A percentile compares a stretch with the other conserved stretches of the same genome.
phyloP scores from a whole-genome alignment of 139 green algal species.

The Chlorella sorokiniana region DNA sequence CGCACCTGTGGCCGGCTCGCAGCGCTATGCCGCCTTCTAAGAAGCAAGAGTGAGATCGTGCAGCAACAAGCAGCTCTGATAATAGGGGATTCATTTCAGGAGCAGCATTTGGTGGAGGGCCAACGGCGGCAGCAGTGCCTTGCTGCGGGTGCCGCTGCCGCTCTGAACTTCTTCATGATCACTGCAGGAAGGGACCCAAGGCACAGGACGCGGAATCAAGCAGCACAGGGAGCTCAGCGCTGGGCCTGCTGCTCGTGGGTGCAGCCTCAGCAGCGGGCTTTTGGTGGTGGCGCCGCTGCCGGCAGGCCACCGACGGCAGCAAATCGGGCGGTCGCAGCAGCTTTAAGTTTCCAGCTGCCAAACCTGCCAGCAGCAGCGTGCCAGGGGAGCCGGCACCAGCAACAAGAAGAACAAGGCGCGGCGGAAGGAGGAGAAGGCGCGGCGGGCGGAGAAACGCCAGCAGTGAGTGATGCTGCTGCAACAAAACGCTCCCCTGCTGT shows the following conservation, averaged over 20 bases:
- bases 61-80: no score
- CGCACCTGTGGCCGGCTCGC: neutral
- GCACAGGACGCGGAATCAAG: neutral
- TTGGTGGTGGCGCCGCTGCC: slow-evolving; percentile 24
- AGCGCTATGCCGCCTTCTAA: neutral
- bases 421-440: slow-evolving; percentile 20
- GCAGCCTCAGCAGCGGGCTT: neutral
- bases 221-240: neutral
- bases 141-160: neutral
- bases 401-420: slow-evolving; percentile 32
- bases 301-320: neutral
- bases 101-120: no score
- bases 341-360: slow-evolving; percentile 17
- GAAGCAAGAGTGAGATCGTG: neutral
- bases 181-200: neutral
- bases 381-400: neutral
- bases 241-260: slow-evolving; percentile 10
- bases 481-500: neutral
- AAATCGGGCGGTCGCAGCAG: neutral
- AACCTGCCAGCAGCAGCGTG: neutral
- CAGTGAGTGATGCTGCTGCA: neutral
- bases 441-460: slow-evolving; percentile 22
- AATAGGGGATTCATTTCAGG: no score
- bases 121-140: neutral
- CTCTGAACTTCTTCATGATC: neutral